These are phyloP conservation scores for Neobulgaria alba DNA, from an alignment of 2,329 filamentous ascomycete genomes.

Conservation along the genomic window DNA sequence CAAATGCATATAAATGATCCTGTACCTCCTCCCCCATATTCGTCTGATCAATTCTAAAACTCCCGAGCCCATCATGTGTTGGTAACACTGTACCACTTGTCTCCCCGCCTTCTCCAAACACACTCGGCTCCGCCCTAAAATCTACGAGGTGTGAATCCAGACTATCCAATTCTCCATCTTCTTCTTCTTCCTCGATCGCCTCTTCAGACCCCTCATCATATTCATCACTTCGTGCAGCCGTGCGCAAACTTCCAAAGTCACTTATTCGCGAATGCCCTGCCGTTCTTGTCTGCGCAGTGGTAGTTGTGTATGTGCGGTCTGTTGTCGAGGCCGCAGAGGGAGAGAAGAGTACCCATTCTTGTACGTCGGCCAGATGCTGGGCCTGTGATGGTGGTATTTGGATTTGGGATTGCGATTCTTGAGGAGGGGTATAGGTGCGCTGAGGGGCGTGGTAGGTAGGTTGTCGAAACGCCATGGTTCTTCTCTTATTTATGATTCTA, in stretches of 20 bases:
- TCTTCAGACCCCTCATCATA: slow-evolving; percentile 50
- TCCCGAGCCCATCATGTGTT: slow-evolving; percentile 83
- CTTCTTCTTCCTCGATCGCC: slow-evolving; percentile 49
- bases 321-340: slow-evolving; percentile 60
- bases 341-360: slow-evolving; percentile 96
- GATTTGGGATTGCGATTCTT: slow-evolving; percentile 28
- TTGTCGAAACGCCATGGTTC: slow-evolving; percentile 51
- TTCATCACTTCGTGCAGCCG: slow-evolving; percentile 51
- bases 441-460: slow-evolving; percentile 41
- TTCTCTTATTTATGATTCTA: not conserved
- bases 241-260: slow-evolving; percentile 72
- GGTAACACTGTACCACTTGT: slow-evolving; percentile 59
- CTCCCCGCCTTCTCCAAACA: slow-evolving; percentile 23
- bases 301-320: slow-evolving; percentile 60
- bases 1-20: slow-evolving; percentile 83
- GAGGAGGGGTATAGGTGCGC: slow-evolving; percentile 35
- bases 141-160: slow-evolving; percentile 86
- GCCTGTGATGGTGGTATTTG: slow-evolving; percentile 24
- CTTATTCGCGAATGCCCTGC: slow-evolving; percentile 66
- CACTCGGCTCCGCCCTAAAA: slow-evolving; percentile 51
- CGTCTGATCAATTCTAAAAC: slow-evolving; percentile 61
- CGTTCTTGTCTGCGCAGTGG: slow-evolving; percentile 54
- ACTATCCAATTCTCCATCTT: slow-evolving; percentile 77
- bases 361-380: slow-evolving; percentile 54
- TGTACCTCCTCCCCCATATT: slow-evolving; percentile 52